These are phyloP conservation scores for Fraxinus paxiana DNA, from an alignment of 305 asterid species.

Conservation along the genomic window DNA sequence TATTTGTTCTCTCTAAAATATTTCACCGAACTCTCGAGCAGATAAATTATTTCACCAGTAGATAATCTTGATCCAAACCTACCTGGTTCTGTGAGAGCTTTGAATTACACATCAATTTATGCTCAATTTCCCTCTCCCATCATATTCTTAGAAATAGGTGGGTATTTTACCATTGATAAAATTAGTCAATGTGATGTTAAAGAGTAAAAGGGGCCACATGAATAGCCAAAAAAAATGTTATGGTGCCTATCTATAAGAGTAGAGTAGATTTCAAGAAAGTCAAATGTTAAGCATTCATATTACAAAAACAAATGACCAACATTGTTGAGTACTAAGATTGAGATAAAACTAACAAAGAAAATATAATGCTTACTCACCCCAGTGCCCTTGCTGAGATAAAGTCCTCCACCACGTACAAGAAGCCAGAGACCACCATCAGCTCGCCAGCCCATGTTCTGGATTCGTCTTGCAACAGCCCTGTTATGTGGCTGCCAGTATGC, in stretches of 20 bases:
- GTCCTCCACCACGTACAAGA: constrained; percentile 96
- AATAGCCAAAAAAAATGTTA: background rate
- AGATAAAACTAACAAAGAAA: background rate
- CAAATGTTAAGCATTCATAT: background rate
- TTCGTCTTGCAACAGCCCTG: constrained; percentile 89
- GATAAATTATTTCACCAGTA: background rate
- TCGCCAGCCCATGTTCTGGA: constrained; percentile 98
- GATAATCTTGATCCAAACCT: background rate
- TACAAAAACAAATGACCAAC: background rate
- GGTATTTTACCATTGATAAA: background rate
- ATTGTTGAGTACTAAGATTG: background rate
- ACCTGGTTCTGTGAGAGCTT: background rate
- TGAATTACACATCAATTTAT: background rate
- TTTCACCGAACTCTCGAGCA: background rate
- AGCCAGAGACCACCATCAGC: constrained; percentile 99
- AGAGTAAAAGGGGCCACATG: background rate
- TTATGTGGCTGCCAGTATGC: constrained; percentile 98
- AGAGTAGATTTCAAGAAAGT: background rate
- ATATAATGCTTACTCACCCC: constrained; percentile 57
- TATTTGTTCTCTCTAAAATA: background rate
- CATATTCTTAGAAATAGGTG: background rate
- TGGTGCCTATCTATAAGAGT: background rate
- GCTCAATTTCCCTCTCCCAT: background rate
- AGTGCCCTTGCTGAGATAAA: constrained; percentile 89
- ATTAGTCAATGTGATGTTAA: background rate